These are phyloP conservation scores for Colletotrichum caudatum DNA, from an alignment of 2,329 filamentous ascomycete species.

Conservation along the genomic window DNA sequence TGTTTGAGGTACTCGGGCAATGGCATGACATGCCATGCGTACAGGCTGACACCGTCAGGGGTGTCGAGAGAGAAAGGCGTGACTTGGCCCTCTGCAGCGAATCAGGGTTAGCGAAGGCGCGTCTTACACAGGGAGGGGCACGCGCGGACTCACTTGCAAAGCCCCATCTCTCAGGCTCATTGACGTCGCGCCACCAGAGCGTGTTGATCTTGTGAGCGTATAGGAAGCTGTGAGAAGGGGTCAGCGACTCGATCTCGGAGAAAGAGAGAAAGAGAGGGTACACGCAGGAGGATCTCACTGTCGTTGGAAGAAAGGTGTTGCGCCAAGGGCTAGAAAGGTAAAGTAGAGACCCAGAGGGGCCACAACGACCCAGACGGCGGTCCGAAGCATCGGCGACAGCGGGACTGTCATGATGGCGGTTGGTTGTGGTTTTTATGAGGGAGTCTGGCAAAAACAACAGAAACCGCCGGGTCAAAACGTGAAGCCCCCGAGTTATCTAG, in stretches of 20 bases:
- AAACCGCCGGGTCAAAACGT: neutral
- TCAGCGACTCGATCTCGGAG: neutral
- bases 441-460: too few species aligned
- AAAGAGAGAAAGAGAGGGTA: too few species aligned
- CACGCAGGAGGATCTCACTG: constrained; percentile 69
- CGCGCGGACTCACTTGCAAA: constrained; percentile 75
- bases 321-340: constrained; percentile 72
- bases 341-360: constrained; percentile 74
- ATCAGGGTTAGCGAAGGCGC: constrained; percentile 16
- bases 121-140: neutral
- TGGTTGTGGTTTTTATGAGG: neutral
- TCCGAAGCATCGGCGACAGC: constrained; percentile 51
- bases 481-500: constrained; percentile 29
- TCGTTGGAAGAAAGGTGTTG: constrained; percentile 80
- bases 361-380: constrained; percentile 66
- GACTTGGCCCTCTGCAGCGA: constrained; percentile 79
- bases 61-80: constrained; percentile 85
- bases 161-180: constrained; percentile 84
- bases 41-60: constrained; percentile 80
- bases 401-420: constrained; percentile 47
- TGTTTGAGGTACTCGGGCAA: constrained; percentile 80
- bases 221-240: constrained; percentile 70
- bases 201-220: constrained; percentile 87
- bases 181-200: constrained; percentile 77
- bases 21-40: constrained; percentile 92